These are phyloP conservation scores for Tetrahymena borealis DNA, from an alignment of 73 alveolate species.

Conservation along the genomic window DNA sequence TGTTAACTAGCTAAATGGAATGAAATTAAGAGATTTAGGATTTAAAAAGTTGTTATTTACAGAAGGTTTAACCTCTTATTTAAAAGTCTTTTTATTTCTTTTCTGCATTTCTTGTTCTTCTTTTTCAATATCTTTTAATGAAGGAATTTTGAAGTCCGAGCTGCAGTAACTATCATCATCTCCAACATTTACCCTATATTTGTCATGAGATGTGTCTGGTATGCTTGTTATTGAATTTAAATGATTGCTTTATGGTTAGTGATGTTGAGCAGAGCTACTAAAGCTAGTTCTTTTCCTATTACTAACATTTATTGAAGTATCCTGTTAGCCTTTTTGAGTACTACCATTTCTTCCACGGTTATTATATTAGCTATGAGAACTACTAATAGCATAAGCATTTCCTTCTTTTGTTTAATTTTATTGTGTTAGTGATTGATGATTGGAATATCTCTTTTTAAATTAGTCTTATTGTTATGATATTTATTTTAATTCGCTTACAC, in stretches of 20 bases:
- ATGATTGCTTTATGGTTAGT: background rate
- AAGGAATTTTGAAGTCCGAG: background rate
- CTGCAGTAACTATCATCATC: background rate
- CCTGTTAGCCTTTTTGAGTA: background rate
- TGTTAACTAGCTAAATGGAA: background rate
- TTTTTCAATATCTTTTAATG: background rate
- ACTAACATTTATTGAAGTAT: background rate
- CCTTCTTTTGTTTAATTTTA: background rate
- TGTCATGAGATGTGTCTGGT: background rate
- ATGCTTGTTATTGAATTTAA: background rate
- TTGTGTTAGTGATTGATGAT: background rate
- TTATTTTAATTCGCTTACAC: background rate
- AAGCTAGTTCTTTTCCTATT: background rate
- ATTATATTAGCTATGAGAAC: background rate
- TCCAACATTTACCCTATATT: background rate
- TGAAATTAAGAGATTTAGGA: background rate
- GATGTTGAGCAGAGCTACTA: background rate
- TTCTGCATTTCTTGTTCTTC: background rate
- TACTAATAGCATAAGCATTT: no score
- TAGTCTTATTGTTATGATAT: background rate
- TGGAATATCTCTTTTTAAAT: background rate
- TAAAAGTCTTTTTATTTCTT: background rate
- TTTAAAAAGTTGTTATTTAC: background rate
- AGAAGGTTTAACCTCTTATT: no score
- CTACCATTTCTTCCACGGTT: background rate